Base-by-base conservation (phyloP, 768 basidiomycete genomes). In the Podaxis sp. region DNA sequence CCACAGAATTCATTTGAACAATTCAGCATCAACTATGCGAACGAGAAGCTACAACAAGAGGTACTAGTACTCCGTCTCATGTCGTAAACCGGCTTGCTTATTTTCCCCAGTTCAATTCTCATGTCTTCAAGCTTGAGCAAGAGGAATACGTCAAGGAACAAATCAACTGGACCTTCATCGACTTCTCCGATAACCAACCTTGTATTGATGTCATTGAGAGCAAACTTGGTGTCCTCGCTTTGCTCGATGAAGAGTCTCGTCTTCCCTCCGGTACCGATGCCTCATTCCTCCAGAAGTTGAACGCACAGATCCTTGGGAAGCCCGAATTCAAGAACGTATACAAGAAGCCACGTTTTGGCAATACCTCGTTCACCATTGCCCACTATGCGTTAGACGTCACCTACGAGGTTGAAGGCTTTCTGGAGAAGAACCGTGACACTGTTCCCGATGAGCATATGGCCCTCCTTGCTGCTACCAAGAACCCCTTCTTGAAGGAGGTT, bases 91-190 rank as follows among this genome's bases (percentile, higher is more conserved):
- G 26, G n/a, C 20, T 59, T 55, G 48, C 54, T 69, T 58, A 67
- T 68, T 12, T 58, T 37, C 37, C 41, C 10, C 60, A 97, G 93
- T 99, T 99, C 80, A 99, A 99, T 70, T 97, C 96, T 1, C 97
- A 99, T 72, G 97, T 99, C 54, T 95, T 95, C 86, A 96, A 99
- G 81, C 87, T 99, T 46, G 97, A 99, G 73, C 97, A 99, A 79
- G 97, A 99, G 73, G 97, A 99, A 77, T 99, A 99, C 71, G 87
- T 99, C 56, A 93, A 96, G 66, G 97, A 99, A 73, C 84, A 97
- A 75, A 99, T 99, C 73, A 95, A 97, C 73, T 99, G 97, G 97
- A 98, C 93, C 8, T 99, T 99, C 77, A 99, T 99, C 74, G 96
- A 99, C 70, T 99, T 97, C 75, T 93, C 93, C 10, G 97, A 99